Base-by-base conservation (phyloP, 2,329 filamentous ascomycete genomes). In the Monosporascus sp. region DNA sequence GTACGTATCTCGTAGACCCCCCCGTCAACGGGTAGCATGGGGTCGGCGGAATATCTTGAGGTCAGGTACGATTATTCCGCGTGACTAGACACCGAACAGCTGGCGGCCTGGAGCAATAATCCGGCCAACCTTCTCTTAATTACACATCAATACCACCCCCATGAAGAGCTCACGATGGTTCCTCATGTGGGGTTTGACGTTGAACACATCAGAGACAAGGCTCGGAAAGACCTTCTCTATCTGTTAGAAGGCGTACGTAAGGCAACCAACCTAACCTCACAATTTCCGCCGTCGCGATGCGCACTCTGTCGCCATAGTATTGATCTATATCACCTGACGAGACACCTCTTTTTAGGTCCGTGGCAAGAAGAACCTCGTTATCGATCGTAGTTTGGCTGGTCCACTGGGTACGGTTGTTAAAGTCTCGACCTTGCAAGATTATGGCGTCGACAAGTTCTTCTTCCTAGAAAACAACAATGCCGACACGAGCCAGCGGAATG, bases 371-470 rank as follows among this genome's bases (percentile, higher is more conserved):
- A 97, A 97, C 67, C 79, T 99, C 57, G 89, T 99, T 50, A 87
- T 99, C 67, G 93, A 97, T 70, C 89, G 88, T 72, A 87, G 86
- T 64, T 80, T 99, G 63, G 91, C 93, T 61, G 94, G 93, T 24
- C 90, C 92, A 31, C 82, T 99, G 62, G 90, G 92, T 55, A 81
- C 93, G 55, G 87, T 99, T 61, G 90, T 96, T 74, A 97, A 97
- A 71, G 96, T 97, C 67, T 93, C 93, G 22, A 93, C 89, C 9
- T 81, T 97, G 17, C 90, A 97, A 68, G 94, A 99, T 67, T 97
- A 97, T 75, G 95, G 95, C 31, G 92, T 99, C 62, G 92, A 97
- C 72, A 96, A 96, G 72, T 90, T 97, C 61, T 99, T 97, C 77
- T 88, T 97, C 67, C 79, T 99, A 47, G 94, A 99, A 72, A 97